Conservation (phyloP, 2,329 filamentous ascomycete genomes). For the Claviceps humidiphila region DNA sequence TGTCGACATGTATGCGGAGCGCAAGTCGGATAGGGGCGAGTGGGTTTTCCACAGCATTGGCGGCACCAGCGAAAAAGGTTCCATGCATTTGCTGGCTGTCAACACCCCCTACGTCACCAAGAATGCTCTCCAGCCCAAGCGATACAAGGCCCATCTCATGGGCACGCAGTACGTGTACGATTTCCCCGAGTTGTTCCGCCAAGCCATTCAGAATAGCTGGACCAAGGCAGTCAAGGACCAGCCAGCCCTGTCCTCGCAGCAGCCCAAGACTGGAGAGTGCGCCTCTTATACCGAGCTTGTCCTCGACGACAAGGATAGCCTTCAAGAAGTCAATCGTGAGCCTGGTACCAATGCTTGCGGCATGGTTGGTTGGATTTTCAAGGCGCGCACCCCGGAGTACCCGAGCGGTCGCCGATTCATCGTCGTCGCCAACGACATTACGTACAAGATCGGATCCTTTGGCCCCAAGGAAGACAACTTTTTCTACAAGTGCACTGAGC, state of each 20-base stretch:
- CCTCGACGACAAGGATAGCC: constrained; percentile 81
- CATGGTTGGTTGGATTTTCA: constrained; percentile 98
- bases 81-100: constrained; percentile 87
- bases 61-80: constrained; percentile 84
- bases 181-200: constrained; percentile 98
- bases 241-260: constrained; percentile 60
- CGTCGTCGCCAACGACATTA: constrained; percentile 98
- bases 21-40: constrained; percentile 93
- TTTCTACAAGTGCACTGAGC: constrained; percentile 98
- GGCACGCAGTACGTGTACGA: constrained; percentile 99
- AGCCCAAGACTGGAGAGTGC: constrained; percentile 78
- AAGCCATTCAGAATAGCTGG: constrained; percentile 96
- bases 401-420: constrained; percentile 84
- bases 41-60: constrained; percentile 99
- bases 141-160: constrained; percentile 98
- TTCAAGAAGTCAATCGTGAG: constrained; percentile 87
- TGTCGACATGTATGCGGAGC: constrained; percentile 94
- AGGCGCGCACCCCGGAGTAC: constrained; percentile 90
- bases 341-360: constrained; percentile 91
- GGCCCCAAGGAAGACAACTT: constrained; percentile 93
- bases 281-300: constrained; percentile 91
- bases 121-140: constrained; percentile 96
- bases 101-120: constrained; percentile 92
- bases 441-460: constrained; percentile 96
- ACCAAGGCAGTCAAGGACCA: constrained; percentile 60